Conservation (phyloP, 257 asterid genomes). For the Leonotis leonurus region DNA sequence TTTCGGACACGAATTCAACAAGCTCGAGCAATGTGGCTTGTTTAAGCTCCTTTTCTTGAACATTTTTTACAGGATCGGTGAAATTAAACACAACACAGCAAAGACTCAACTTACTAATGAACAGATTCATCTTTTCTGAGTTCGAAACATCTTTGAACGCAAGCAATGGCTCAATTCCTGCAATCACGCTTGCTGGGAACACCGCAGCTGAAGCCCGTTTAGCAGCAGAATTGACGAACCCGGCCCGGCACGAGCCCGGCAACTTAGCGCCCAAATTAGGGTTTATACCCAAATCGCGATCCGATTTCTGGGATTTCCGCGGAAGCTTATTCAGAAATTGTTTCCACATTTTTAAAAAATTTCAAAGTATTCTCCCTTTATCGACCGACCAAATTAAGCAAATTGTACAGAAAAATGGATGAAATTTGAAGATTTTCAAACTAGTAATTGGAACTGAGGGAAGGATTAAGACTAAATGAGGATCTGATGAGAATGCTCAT, state of each 20-base stretch:
- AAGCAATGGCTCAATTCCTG: conserved; percentile 78
- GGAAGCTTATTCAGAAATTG: conserved; percentile 51
- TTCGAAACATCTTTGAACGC: conserved; percentile 68
- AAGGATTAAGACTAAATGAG: conserved; percentile 16
- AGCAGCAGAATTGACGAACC: conserved; percentile 20
- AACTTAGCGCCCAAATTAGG: conserved; percentile 24
- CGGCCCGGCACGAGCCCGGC: conserved; percentile 25
- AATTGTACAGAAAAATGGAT: neutral
- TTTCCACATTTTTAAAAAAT: conserved; percentile 77
- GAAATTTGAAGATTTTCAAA: conserved; percentile 17
- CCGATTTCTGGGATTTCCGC: conserved; percentile 46
- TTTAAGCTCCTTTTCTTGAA: conserved; percentile 64
- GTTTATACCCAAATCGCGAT: conserved; percentile 32
- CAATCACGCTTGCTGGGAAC: conserved; percentile 54
- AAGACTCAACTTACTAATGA: conserved; percentile 81
- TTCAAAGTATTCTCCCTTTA: conserved; percentile 10
- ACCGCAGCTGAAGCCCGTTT: conserved; percentile 54
- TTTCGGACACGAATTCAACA: conserved; percentile 56
- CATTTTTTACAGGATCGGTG: conserved; percentile 43
- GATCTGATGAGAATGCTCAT: conserved; percentile 18
- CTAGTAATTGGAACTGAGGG: conserved; percentile 10
- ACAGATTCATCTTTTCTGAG: conserved; percentile 68
- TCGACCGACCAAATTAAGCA: neutral
- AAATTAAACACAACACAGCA: conserved; percentile 81
- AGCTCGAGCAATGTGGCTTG: conserved; percentile 71